A percentile compares a stretch with the other conserved stretches of the same genome.
Conservation (phyloP, 2,329 filamentous ascomycete genomes). For the Scedosporium aurantiacum region DNA sequence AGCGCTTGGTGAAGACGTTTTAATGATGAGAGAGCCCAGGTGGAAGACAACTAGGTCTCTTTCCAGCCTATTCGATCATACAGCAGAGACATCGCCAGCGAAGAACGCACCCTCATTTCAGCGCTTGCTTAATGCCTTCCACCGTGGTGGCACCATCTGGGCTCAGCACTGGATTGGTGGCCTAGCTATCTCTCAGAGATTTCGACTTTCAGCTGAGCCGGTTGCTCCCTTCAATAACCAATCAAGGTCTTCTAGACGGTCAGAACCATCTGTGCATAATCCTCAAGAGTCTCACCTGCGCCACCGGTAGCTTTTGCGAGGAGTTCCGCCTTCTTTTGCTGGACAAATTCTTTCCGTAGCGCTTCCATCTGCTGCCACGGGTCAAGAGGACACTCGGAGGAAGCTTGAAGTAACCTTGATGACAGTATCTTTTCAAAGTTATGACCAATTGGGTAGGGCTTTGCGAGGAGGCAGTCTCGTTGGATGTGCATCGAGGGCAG, state of each 20-base stretch:
- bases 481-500: constrained; percentile 53
- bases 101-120: no score
- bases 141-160: no score
- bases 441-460: constrained; percentile 28
- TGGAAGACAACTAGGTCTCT: no score
- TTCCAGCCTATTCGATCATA: no score
- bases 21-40: no score
- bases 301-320: constrained; percentile 27
- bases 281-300: constrained; percentile 24
- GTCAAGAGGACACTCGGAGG: constrained; percentile 25
- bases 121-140: no score
- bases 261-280: constrained; percentile 20
- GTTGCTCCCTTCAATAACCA: no score
- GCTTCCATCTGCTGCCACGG: constrained; percentile 37
- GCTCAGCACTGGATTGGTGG: no score
- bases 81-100: no score
- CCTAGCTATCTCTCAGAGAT: no score
- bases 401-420: constrained; percentile 22
- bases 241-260: background rate
- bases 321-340: constrained; percentile 30
- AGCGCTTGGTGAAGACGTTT: no score
- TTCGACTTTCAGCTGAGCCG: no score
- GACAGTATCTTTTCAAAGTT: constrained; percentile 36
- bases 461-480: constrained; percentile 37
- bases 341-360: constrained; percentile 33